Base-by-base conservation (phyloP, 2,329 filamentous ascomycete genomes). In the Akanthomyces dipterigenus region DNA sequence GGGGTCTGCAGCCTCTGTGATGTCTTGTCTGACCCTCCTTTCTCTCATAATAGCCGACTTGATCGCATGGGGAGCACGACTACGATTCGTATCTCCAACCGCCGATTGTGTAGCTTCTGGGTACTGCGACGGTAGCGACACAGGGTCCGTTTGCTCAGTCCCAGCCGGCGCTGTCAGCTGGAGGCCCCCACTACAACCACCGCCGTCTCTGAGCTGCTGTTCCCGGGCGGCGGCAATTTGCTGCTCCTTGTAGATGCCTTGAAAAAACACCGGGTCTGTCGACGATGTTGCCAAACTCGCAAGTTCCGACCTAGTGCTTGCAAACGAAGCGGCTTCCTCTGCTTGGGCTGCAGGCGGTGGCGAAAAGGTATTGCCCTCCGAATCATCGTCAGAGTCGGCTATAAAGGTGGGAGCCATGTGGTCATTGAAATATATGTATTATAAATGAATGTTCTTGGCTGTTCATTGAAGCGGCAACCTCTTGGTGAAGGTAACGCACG, bases 231-330 rank as follows among this genome's bases (percentile, higher is more conserved):
- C 71, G 38, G 71, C 70, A 43, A 74, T 73, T 65, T 82, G 78
- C 53, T 82, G 79, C 50, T 80, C 77, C 24, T 79, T 72, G 62
- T 80, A 82, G 11, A 82, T 67, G 55, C 70, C 73, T 51, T 76
- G 75, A 63, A 82, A 82, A 64, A 81, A 78, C 0, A 72, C 74
- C 1, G 76, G 73, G 62, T 82, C 78, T 1, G 80, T 82, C 18
- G 80, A 82, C 24, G 68, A 71, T 7, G 75, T 73, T 42, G 67
- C 67, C 60, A 67, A 65, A 61, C 70, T 66, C 1, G 45, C 36
- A 18, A 36, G 38, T 5, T 60, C 58, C 2, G 50, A 60, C 5
- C 22, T 20, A 36, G 36, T 55, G 58, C 58, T 53, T 3, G 38
- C 28, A 45, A 60, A 60, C 50, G 58, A 60, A 16, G 20, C 40